Evolutionary conservation across 1,284 basidiomycete species (phyloP), one percentile per base, ranked within the genome.

Genomic region (Chalciporus sp.): DNA sequence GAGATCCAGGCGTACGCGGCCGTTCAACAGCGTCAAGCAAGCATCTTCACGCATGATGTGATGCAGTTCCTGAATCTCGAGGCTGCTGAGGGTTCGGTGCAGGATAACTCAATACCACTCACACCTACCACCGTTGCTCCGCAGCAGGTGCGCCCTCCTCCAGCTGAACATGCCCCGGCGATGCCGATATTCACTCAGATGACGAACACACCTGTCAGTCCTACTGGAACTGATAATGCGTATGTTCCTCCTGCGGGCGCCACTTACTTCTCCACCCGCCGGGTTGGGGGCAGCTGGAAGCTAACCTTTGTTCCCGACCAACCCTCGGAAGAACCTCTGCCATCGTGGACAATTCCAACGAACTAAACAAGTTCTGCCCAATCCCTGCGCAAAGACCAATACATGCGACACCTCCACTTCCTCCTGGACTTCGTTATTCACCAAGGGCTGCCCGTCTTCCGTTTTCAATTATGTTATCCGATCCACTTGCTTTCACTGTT

Each of bases 241-340:
- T 86, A 85, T 57, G 65, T 74, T 0, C 84, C 84, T 5, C 83
- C 84, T 6, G 53, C 80, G 11, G 84, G 82, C 44, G 83, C 84
- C 16, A 63, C 68, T 4, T 64, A 77, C 51, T 72, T 77, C 2
- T 72, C 75, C 6, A 74, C 68, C 23, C 78, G 84, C 37, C 80
- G 84, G 2, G 83, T 82, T 28, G 84, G 66, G 12, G 82, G 70
- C 1, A 80, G 65, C 55, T 86, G 84, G 84, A 72, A 74, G 49
- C 66, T 72, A 23, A 54, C 72, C 9, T 69, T 57, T 11, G 40
- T 41, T 6, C 43, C 58, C 6, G 65, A 68, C 33, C 57, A 59
- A 3, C 63, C 64, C 3, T 56, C 65, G 35, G 72, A 75, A 12
- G 69, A 67, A 45, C 14, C 54, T 7, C 4, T 46, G 33, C 41